These are phyloP conservation scores for Amphirosellinia nigrospora DNA, from an alignment of 495 filamentous ascomycete species.

Conservation along the genomic window DNA sequence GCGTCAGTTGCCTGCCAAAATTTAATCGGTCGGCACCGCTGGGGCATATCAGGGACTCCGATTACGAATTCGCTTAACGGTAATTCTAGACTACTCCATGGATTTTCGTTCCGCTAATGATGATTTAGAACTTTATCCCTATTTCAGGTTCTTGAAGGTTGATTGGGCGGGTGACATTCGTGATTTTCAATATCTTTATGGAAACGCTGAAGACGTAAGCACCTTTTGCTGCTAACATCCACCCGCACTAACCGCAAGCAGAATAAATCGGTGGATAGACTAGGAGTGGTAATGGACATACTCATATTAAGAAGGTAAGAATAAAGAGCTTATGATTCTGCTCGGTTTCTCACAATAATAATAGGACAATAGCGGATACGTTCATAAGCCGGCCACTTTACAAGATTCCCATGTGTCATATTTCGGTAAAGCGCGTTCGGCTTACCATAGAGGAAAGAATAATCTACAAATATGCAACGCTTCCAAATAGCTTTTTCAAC, in stretches of 20 bases:
- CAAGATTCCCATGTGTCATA: background rate
- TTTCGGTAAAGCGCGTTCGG: constrained; percentile 15
- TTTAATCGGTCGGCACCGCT: constrained; percentile 46
- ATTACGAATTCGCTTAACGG: constrained; percentile 54
- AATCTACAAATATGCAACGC: constrained; percentile 8
- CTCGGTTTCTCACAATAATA: constrained; percentile 22
- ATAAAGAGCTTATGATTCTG: background rate
- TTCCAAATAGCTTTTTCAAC: background rate
- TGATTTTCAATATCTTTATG: background rate
- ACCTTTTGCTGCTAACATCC: too few species aligned
- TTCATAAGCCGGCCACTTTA: constrained; percentile 13
- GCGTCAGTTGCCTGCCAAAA: constrained; percentile 53
- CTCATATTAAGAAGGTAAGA: constrained; percentile 2
- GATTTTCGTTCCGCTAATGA: background rate
- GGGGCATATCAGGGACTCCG: constrained; percentile 68
- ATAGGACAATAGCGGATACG: constrained; percentile 29
- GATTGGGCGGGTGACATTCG: background rate
- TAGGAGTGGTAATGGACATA: background rate
- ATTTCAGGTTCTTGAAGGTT: background rate
- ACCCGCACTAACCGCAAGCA: background rate
- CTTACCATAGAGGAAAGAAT: constrained; percentile 24
- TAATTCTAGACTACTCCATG: background rate
- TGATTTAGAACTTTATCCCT: background rate
- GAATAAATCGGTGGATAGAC: background rate
- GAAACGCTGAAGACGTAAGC: background rate